A percentile compares a stretch with the other conserved stretches of the same genome.
Evolutionary conservation across 768 basidiomycete genomes (phyloP).

Genomic region (Leccinum subgranulosum): DNA sequence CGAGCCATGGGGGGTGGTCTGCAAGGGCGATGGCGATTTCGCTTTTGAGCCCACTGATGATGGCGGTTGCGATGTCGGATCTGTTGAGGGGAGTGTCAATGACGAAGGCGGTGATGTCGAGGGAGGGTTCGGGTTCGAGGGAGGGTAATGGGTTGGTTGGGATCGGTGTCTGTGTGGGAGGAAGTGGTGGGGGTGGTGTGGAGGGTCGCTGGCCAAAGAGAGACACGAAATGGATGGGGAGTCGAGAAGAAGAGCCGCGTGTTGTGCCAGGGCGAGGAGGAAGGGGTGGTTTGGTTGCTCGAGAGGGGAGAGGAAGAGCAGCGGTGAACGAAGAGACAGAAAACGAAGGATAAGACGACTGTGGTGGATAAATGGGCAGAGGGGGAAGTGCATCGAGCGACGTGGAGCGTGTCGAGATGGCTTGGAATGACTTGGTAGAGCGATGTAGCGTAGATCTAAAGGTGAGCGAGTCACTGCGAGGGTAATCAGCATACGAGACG

Average conservation of each 20-base stretch:
- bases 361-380: slow-evolving; percentile 41
- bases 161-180: slow-evolving; percentile 13
- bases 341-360: slow-evolving; percentile 47
- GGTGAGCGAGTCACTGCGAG: slow-evolving; percentile 35
- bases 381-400: slow-evolving; percentile 50
- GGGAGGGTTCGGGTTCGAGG: slow-evolving; percentile 32
- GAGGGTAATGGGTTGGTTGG: slow-evolving; percentile 12
- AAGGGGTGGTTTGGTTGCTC: slow-evolving; percentile 48
- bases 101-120: slow-evolving; percentile 62
- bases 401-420: slow-evolving; percentile 33
- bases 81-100: slow-evolving; percentile 51
- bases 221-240: slow-evolving; percentile 75
- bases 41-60: slow-evolving; percentile 49
- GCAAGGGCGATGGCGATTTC: slow-evolving; percentile 53
- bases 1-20: slow-evolving; percentile 53
- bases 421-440: slow-evolving; percentile 39
- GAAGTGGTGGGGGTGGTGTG: slow-evolving; percentile 29
- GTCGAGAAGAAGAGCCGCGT: slow-evolving; percentile 38
- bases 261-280: slow-evolving; percentile 34
- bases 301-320: slow-evolving; percentile 32
- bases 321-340: slow-evolving; percentile 39
- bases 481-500: slow-evolving; percentile 24
- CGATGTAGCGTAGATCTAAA: slow-evolving; percentile 44
- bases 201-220: slow-evolving; percentile 56
- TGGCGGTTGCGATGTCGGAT: slow-evolving; percentile 50